These are phyloP conservation scores for Pyrenophora seminiperda DNA, from an alignment of 2,329 filamentous ascomycete species.

Conservation along the genomic window DNA sequence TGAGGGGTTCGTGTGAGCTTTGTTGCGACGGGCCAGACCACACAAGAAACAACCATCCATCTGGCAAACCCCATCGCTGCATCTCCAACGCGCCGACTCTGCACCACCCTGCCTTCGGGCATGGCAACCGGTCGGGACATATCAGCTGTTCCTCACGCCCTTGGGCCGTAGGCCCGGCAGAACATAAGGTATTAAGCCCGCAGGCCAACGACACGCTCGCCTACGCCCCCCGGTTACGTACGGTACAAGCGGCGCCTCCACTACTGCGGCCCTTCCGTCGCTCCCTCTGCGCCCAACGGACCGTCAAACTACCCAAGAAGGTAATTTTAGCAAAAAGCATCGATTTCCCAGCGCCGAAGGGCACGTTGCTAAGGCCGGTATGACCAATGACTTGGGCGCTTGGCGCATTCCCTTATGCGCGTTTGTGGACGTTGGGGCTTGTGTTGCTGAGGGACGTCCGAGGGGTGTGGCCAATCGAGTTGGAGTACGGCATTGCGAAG, in stretches of 20 bases:
- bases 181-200: background rate
- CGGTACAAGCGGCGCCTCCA: too few species aligned
- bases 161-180: background rate
- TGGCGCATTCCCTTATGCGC: background rate
- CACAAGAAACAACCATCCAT: too few species aligned
- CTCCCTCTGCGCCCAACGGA: background rate
- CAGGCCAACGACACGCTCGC: background rate
- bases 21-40: too few species aligned
- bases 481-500: slow-evolving; percentile 11
- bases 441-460: slow-evolving; percentile 4
- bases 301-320: slow-evolving; percentile 3
- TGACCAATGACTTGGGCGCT: slow-evolving; percentile 10
- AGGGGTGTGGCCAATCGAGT: slow-evolving; percentile 12
- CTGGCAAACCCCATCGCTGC: too few species aligned
- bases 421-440: slow-evolving; percentile 1
- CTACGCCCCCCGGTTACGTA: background rate
- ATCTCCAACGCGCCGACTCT: too few species aligned
- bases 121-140: too few species aligned
- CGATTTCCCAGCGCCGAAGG: slow-evolving; percentile 17
- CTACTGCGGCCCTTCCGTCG: background rate
- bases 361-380: slow-evolving; percentile 10
- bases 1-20: too few species aligned
- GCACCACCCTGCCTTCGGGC: too few species aligned
- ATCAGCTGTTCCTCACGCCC: too few species aligned
- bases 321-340: slow-evolving; percentile 5